These are phyloP conservation scores for Cylindrotheca closterium DNA, from an alignment of 108 stramenopile genomes.

Conservation along the genomic window DNA sequence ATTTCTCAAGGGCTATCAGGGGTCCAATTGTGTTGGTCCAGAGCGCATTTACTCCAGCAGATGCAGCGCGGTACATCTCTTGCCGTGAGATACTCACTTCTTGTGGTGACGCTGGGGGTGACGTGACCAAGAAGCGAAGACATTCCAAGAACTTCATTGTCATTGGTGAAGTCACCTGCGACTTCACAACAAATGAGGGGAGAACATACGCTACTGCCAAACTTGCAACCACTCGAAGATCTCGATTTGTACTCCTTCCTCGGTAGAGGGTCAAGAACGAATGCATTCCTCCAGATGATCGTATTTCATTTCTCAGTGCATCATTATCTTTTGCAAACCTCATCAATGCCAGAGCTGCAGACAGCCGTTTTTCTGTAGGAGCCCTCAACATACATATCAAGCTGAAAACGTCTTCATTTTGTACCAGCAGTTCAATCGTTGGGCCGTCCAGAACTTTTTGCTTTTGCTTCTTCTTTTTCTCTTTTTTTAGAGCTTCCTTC, in stretches of 20 bases:
- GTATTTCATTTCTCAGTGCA: constrained; percentile 43
- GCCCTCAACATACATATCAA: constrained; percentile 60
- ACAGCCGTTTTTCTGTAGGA: constrained; percentile 33
- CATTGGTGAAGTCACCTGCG: constrained; percentile 24
- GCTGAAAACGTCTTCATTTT: constrained; percentile 54
- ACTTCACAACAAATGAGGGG: constrained; percentile 41
- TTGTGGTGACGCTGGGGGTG: constrained; percentile 19
- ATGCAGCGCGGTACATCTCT: constrained; percentile 46
- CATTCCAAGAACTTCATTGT: constrained; percentile 55
- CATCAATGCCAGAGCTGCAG: constrained; percentile 50
- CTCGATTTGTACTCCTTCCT: constrained; percentile 17
- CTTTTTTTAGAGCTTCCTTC: constrained; percentile 20
- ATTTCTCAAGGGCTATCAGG: constrained; percentile 15
- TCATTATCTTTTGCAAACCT: constrained; percentile 41
- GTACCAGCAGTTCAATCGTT: constrained; percentile 39
- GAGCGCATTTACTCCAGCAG: constrained; percentile 39
- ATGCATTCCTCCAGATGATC: constrained; percentile 61
- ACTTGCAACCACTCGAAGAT: constrained; percentile 45
- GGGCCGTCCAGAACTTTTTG: constrained; percentile 22
- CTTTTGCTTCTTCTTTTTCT: constrained; percentile 13
- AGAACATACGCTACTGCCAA: constrained; percentile 56
- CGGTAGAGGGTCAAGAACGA: constrained; percentile 57
- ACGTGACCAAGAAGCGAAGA: constrained; percentile 41
- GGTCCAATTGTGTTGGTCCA: constrained; percentile 53
- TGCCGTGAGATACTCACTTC: constrained; percentile 30